Base-by-base conservation (phyloP, 768 basidiomycete genomes). In the Rhodotorula toruloides region DNA sequence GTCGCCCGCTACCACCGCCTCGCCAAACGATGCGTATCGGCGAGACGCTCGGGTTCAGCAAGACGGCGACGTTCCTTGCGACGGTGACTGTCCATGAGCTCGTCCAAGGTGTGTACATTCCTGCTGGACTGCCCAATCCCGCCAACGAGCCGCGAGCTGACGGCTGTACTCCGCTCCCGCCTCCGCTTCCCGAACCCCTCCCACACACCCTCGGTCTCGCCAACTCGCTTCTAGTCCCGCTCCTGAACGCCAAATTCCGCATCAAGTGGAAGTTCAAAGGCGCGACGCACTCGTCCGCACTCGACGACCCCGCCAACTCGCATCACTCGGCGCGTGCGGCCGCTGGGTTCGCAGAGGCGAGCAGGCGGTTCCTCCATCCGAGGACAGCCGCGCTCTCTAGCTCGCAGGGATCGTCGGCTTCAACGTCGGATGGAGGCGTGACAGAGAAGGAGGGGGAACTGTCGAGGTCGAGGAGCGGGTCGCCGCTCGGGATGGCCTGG, bases 251-350 rank as follows among this genome's bases (percentile, higher is more conserved):
- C 55, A 60, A 60, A 22, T 75, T 73, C 57, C 47, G 63, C 29
- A n/a, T 68, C 44, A 75, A 75, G 59, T 75, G 74, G 74, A 55
- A 62, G 11, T 73, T 73, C 68, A 71, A 73, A 39, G 63, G 56
- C 47, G 62, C 71, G 7, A 59, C 37, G 47, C 49, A 37, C 46
- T 60, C 53, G 16, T 29, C 22, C 39, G 57, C 11, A 25, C 64
- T 19, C 4, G 36, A 34, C 12, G 34, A 36, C 32, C 34, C 31
- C 25, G 62, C 50, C 27, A 48, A 49, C 21, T 27, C 29, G 14
- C 27, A 47, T 11, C 54, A 36, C 19, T 1, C n/a, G n/a, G n/a
- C n/a, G n/a, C n/a, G n/a, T n/a, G n/a, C n/a, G n/a, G n/a, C n/a
- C n/a, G n/a, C n/a, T n/a, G n/a, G n/a, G n/a, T n/a, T n/a, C n/a